Evolutionary conservation across 805 yeast species (phyloP).

Genomic region (Vanderwaltozyma polyspora): DNA sequence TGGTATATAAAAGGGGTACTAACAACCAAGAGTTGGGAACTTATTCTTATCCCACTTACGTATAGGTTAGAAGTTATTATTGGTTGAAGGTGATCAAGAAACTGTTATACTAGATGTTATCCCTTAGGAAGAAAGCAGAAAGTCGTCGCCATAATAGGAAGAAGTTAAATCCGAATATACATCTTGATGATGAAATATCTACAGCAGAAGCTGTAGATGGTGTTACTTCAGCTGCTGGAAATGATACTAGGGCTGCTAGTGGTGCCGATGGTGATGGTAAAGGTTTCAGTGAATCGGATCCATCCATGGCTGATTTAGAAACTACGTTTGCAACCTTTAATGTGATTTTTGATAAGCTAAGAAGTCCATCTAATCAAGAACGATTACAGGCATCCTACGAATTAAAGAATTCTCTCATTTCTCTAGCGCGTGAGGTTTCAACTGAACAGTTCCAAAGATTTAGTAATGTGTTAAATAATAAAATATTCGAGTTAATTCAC

Average conservation of each 20-base stretch:
- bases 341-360: slow-evolving; percentile 29
- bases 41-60: too few relatives aligned
- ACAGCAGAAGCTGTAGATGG: slow-evolving; percentile 12
- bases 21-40: too few relatives aligned
- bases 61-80: too few relatives aligned
- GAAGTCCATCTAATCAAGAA: slow-evolving; percentile 27
- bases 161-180: slow-evolving; percentile 14
- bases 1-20: too few relatives aligned
- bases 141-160: slow-evolving; percentile 14
- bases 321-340: slow-evolving; percentile 25
- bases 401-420: slow-evolving; percentile 54
- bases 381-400: slow-evolving; percentile 51
- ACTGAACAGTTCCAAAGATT: slow-evolving; percentile 72
- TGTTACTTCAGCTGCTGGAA: slow-evolving; percentile 1
- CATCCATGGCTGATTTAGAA: slow-evolving; percentile 17
- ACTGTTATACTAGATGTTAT: too few relatives aligned
- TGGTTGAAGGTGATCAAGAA: too few relatives aligned
- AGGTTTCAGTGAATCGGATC: slow-evolving; percentile 12
- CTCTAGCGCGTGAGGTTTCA: slow-evolving; percentile 69
- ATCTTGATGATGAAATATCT: slow-evolving; percentile 17
- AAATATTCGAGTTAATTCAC: slow-evolving; percentile 75
- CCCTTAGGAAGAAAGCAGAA: slow-evolving; percentile 20
- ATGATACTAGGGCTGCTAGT: slow-evolving; percentile 9
- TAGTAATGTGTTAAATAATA: slow-evolving; percentile 76
- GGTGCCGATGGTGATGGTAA: slow-evolving; percentile 11